These are phyloP conservation scores for Blastobotrys americana DNA, from an alignment of 805 yeast species.

Conservation along the genomic window DNA sequence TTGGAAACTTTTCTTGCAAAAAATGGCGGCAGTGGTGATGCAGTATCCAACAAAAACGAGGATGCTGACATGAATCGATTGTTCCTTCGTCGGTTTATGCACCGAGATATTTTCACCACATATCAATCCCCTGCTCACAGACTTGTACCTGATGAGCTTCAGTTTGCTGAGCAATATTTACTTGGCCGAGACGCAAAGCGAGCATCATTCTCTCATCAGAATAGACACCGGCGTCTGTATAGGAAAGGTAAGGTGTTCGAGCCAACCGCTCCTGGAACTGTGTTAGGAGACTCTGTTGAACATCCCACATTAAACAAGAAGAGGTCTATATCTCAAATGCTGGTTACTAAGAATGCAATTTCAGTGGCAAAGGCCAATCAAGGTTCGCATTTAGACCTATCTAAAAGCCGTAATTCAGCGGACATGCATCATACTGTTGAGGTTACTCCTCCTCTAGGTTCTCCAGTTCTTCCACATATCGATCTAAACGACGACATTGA, in stretches of 20 bases:
- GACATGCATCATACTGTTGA: background rate
- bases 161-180: constrained; percentile 16
- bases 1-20: background rate
- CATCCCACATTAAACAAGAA: background rate
- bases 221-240: background rate
- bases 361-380: background rate
- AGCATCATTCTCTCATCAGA: background rate
- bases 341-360: background rate
- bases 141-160: constrained; percentile 9
- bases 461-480: background rate
- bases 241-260: background rate
- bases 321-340: background rate
- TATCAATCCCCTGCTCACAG: constrained; percentile 7
- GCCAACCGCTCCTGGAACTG: background rate
- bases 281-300: background rate
- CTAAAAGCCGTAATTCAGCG: background rate
- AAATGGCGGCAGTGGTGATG: background rate
- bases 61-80: background rate
- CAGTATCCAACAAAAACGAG: background rate
- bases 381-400: background rate
- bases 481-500: background rate
- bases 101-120: constrained; percentile 25
- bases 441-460: background rate
- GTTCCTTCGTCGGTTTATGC: constrained; percentile 19
- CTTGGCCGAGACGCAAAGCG: constrained; percentile 11